These are phyloP conservation scores for Podaxis sp. DNA, from an alignment of 768 basidiomycete genomes.

Conservation along the genomic window DNA sequence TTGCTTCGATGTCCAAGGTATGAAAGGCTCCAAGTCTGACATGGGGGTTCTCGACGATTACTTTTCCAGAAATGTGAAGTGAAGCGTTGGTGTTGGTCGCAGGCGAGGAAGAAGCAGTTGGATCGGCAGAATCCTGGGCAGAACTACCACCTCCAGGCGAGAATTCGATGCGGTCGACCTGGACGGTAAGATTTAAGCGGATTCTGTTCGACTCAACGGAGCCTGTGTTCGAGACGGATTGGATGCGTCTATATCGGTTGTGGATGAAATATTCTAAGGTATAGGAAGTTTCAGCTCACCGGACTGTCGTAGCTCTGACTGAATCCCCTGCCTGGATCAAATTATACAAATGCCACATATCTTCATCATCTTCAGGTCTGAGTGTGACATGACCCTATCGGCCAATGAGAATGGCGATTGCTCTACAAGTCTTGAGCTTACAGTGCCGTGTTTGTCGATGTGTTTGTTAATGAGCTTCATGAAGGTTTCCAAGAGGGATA, in stretches of 20 bases:
- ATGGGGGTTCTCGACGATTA: conserved; percentile 80
- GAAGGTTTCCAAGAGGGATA: conserved; percentile 6
- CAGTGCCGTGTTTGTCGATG: conserved; percentile 81
- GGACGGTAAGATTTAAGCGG: conserved; percentile 77
- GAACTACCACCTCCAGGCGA: conserved; percentile 46
- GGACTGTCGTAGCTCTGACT: conserved; percentile 81
- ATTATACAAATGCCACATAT: conserved; percentile 99
- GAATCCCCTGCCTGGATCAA: conserved; percentile 86
- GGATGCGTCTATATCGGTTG: conserved; percentile 61
- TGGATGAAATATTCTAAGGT: background rate
- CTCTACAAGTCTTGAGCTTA: conserved; percentile 30
- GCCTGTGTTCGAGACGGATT: conserved; percentile 87
- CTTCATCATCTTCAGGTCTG: conserved; percentile 96
- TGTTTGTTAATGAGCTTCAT: conserved; percentile 88
- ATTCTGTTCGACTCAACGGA: conserved; percentile 91
- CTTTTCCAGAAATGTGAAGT: conserved; percentile 83
- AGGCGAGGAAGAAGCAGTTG: conserved; percentile 31
- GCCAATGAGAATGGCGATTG: conserved; percentile 27
- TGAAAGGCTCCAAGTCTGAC: conserved; percentile 93
- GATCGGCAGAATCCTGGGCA: conserved; percentile 36
- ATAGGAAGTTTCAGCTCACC: conserved; percentile 36
- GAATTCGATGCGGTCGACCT: conserved; percentile 78
- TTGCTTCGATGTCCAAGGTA: conserved; percentile 89
- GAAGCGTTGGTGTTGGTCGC: conserved; percentile 39
- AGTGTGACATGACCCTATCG: conserved; percentile 87